Evolutionary conservation across 78 protist species (phyloP).

Genomic region (Dictyostelium firmibasis): DNA sequence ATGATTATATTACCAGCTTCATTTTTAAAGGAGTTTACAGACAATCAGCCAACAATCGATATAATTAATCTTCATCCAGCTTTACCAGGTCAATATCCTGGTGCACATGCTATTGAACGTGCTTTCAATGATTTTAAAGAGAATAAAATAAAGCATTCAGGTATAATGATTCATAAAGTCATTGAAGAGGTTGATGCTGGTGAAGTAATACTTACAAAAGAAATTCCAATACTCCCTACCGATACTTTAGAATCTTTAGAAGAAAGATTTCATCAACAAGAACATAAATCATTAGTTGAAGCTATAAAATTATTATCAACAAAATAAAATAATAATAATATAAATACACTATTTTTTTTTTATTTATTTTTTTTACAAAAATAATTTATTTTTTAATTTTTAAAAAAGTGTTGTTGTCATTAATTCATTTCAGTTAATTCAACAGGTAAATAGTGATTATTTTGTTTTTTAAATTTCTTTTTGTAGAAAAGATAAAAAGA

Average conservation of each 20-base stretch:
- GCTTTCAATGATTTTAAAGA: constrained; percentile 79
- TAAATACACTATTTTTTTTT: background rate
- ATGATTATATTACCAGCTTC: constrained; percentile 81
- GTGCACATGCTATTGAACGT: constrained; percentile 85
- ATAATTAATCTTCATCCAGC: constrained; percentile 91
- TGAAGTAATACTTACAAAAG: constrained; percentile 41
- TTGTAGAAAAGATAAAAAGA: background rate
- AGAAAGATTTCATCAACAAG: constrained; percentile 81
- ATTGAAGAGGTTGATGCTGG: constrained; percentile 88
- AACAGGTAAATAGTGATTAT: background rate
- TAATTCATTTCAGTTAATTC: background rate
- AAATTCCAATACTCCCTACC: constrained; percentile 56
- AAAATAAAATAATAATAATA: background rate
- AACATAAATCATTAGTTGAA: constrained; percentile 78
- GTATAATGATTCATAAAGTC: constrained; percentile 88
- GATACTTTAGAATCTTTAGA: constrained; percentile 82
- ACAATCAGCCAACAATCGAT: constrained; percentile 28
- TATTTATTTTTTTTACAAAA: background rate
- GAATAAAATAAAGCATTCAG: constrained; percentile 74
- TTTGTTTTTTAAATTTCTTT: background rate
- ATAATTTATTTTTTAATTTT: background rate
- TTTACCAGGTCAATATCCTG: constrained; percentile 86
- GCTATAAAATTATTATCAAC: constrained; percentile 60
- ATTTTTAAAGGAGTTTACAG: constrained; percentile 54
- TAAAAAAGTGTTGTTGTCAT: too few relatives aligned